Percentiles rank a stretch among this genome's conserved stretches.
These are phyloP conservation scores for Pichia sp. DNA, from an alignment of 1,139 yeast species.

Conservation along the genomic window DNA sequence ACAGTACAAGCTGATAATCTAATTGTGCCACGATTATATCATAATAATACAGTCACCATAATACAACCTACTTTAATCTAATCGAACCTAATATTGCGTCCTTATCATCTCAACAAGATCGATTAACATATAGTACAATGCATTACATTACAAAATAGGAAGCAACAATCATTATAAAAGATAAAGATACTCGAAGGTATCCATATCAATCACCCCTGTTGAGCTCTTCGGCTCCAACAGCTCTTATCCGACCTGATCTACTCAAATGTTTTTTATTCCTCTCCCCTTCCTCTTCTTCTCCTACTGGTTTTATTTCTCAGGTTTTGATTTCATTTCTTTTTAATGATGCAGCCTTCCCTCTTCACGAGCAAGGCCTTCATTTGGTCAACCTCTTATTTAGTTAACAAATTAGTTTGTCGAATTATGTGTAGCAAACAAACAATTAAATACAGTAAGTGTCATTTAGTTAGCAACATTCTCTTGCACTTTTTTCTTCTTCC, in stretches of 20 bases:
- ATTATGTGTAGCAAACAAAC: not conserved
- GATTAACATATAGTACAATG: not conserved
- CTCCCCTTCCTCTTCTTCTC: not conserved
- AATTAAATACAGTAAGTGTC: not conserved
- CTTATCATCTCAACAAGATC: not conserved
- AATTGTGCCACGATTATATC: not conserved
- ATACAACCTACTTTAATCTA: not conserved
- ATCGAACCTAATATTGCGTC: not conserved
- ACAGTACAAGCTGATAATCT: not conserved
- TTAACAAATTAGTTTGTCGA: not conserved
- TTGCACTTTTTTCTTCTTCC: slow-evolving; percentile 1
- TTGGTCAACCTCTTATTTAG: slow-evolving; percentile 21
- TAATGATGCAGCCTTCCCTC: not conserved
- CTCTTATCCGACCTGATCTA: too few species aligned
- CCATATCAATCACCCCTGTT: too few species aligned
- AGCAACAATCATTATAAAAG: not conserved
- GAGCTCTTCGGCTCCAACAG: not conserved
- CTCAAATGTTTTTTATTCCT: not conserved
- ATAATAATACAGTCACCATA: not conserved
- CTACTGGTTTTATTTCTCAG: not conserved
- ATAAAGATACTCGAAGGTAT: not conserved
- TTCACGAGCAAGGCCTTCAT: not conserved
- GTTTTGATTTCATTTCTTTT: not conserved
- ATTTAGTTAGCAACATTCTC: not conserved
- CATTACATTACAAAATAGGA: not conserved